Evolutionary conservation across 805 yeast species (phyloP), one percentile per base, ranked within the genome.

Genomic region (Ascoidea asiatica): DNA sequence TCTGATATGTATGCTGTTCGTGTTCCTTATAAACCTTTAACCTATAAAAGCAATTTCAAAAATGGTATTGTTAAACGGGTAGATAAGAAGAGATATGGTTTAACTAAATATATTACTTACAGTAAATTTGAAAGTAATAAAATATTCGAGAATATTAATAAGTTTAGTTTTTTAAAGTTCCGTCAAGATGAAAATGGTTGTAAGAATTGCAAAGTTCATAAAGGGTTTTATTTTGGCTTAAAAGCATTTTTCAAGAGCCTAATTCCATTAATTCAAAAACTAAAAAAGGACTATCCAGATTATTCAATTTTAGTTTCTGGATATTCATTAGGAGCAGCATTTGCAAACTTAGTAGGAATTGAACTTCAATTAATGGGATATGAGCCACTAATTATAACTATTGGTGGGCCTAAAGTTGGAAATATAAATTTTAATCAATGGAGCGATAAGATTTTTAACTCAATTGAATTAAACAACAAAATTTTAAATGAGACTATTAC

Each of bases 321-420:
- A 0, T 94, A 85, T 59, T 84, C 92, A 0, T 59, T 84, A 38
- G 89, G 88, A 3, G 94, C 79, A 6, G 88, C 88, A 0, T 58
- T 81, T 44, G 80, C 88, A 1, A 59, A 68, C 3, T 59, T 84
- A 22, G 68, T 75, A 5, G 90, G 83, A 0, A 64, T 75, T 18
- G 90, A 83, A 53, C 64, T 79, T 42, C 61, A 69, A 46, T 53
- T 75, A 19, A 50, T 72, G 53, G 87, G 86, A 0, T 62, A 61
- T 45, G 56, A 71, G 6, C 80, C 82, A 0, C 53, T 69, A 35
- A 72, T 80, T 1, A 57, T 80, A n/a, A 68, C 82, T 1, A 77
- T 62, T 58, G 92, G 80, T 2, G 69, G 75, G n/a, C 86, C 90
- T 0, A 74, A 74, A 51, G 62, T n/a, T n/a, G n/a, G n/a, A n/a